phyloP scores from a whole-genome alignment of 2,329 filamentous ascomycete species.

The Davidsoniella australis region DNA sequence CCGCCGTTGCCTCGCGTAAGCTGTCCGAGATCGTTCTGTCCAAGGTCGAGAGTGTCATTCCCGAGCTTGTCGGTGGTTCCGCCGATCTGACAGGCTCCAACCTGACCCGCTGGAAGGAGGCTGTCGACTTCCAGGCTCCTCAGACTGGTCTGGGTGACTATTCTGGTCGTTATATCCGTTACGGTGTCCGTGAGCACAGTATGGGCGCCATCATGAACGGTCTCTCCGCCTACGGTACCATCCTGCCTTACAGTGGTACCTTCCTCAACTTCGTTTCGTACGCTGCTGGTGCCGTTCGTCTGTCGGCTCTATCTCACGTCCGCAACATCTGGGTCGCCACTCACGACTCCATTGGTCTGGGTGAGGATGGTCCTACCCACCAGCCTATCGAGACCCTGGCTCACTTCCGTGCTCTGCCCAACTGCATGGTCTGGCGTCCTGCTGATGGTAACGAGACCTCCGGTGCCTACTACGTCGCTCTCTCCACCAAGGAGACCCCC shows the following conservation, averaged over 20 bases:
- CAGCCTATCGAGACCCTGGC: slow-evolving; percentile 97
- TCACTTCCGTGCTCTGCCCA: slow-evolving; percentile 96
- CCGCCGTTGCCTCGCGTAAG: slow-evolving; percentile 83
- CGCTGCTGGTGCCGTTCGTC: slow-evolving; percentile 83
- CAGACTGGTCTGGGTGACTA: slow-evolving; percentile 74
- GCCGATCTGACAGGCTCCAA: slow-evolving; percentile 97
- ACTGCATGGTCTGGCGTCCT: slow-evolving; percentile 98
- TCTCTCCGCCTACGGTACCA: slow-evolving; percentile 82
- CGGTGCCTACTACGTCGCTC: slow-evolving; percentile 88
- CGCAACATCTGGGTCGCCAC: slow-evolving; percentile 92
- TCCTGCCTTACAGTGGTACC: slow-evolving; percentile 86
- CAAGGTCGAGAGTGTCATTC: slow-evolving; percentile 67
- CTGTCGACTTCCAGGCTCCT: slow-evolving; percentile 92
- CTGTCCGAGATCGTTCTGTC: slow-evolving; percentile 85
- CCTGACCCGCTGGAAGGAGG: slow-evolving; percentile 94
- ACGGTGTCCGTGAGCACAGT: slow-evolving; percentile 80
- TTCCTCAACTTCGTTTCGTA: slow-evolving; percentile 99
- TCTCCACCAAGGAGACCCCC: slow-evolving; percentile 79
- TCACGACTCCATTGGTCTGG: slow-evolving; percentile 97
- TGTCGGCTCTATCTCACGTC: slow-evolving; percentile 80
- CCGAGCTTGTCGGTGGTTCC: slow-evolving; percentile 88
- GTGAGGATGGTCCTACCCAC: slow-evolving; percentile 96
- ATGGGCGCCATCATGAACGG: slow-evolving; percentile 94
- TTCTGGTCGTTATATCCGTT: slow-evolving; percentile 79
- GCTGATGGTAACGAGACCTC: slow-evolving; percentile 97